A percentile compares a stretch with the other conserved stretches of the same genome.
phyloP scores from a whole-genome alignment of 352 stramenopile species.

The Phytophthora palmivora region DNA sequence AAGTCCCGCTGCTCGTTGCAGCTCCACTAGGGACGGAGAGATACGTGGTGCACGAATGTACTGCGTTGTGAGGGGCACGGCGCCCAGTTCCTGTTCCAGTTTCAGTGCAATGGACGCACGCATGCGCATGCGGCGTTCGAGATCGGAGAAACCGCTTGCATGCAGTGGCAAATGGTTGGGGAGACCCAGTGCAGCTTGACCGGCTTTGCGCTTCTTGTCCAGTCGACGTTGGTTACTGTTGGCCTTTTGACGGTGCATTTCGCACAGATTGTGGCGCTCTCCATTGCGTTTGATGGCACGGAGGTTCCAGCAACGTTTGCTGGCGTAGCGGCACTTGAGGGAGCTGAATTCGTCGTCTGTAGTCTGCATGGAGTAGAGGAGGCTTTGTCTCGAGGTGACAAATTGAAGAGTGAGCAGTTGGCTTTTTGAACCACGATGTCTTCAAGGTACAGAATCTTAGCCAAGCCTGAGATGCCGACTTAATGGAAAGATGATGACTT shows the following conservation, averaged over 20 bases:
- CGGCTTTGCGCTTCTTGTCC: slow-evolving; percentile 76
- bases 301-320: slow-evolving; percentile 83
- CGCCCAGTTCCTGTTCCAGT: slow-evolving; percentile 42
- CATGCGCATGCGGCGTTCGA: slow-evolving; percentile 45
- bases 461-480: slow-evolving; percentile 17
- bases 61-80: slow-evolving; percentile 40
- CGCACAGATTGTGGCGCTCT: slow-evolving; percentile 85
- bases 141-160: slow-evolving; percentile 25
- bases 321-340: slow-evolving; percentile 82
- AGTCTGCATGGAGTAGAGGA: slow-evolving; percentile 19
- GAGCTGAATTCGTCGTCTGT: slow-evolving; percentile 44
- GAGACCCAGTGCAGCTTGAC: slow-evolving; percentile 42
- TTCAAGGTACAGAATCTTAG: slow-evolving; percentile 30
- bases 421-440: slow-evolving; percentile 4
- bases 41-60: slow-evolving; percentile 35
- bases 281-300: slow-evolving; percentile 86
- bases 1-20: slow-evolving; percentile 37
- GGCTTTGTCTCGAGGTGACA: slow-evolving; percentile 21
- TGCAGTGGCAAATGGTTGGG: slow-evolving; percentile 35
- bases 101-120: slow-evolving; percentile 46
- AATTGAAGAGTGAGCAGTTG: slow-evolving; percentile 41
- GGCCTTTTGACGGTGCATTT: slow-evolving; percentile 84
- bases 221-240: slow-evolving; percentile 87
- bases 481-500: slow-evolving; percentile 10
- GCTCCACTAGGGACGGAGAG: slow-evolving; percentile 29